Conservation (phyloP, 2,329 filamentous ascomycete species). For the Penicillium brasilianum region DNA sequence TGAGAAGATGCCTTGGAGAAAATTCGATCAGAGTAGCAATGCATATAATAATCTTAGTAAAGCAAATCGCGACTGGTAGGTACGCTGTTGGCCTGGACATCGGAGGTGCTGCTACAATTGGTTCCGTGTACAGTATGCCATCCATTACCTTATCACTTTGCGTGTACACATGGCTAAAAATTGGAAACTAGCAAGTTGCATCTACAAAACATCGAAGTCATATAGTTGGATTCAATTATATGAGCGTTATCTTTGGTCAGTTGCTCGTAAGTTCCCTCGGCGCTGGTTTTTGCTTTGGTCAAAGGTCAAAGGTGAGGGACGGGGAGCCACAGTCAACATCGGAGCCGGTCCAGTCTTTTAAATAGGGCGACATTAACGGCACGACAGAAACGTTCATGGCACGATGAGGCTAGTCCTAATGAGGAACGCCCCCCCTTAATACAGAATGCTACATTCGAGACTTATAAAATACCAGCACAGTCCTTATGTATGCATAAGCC, state of each 20-base stretch:
- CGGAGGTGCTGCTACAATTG: constrained; percentile 54
- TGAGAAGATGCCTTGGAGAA: too few relatives aligned
- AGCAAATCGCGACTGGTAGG: constrained; percentile 52
- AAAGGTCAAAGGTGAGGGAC: constrained; percentile 50
- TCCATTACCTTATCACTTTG: too few relatives aligned
- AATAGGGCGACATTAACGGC: too few relatives aligned
- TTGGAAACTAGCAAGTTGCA: constrained; percentile 23
- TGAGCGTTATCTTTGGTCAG: constrained; percentile 48
- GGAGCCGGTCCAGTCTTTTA: constrained; percentile 54
- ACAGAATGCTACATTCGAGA: too few relatives aligned
- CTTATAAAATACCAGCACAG: too few relatives aligned
- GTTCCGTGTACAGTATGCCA: constrained; percentile 37
- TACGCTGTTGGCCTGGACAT: constrained; percentile 57
- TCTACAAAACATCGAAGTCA: constrained; percentile 25
- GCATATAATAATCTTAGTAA: too few relatives aligned
- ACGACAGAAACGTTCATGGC: too few relatives aligned
- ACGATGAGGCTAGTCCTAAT: too few relatives aligned
- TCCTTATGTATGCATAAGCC: too few relatives aligned
- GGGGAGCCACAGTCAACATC: constrained; percentile 56
- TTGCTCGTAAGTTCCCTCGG: constrained; percentile 48
- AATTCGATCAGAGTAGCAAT: too few relatives aligned
- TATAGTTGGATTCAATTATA: constrained; percentile 31
- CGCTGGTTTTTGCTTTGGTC: constrained; percentile 48
- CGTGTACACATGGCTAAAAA: background rate
- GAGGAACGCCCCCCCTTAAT: too few relatives aligned